phyloP scores from a whole-genome alignment of 257 asterid genomes.

The Jaltomata sinuosa region DNA sequence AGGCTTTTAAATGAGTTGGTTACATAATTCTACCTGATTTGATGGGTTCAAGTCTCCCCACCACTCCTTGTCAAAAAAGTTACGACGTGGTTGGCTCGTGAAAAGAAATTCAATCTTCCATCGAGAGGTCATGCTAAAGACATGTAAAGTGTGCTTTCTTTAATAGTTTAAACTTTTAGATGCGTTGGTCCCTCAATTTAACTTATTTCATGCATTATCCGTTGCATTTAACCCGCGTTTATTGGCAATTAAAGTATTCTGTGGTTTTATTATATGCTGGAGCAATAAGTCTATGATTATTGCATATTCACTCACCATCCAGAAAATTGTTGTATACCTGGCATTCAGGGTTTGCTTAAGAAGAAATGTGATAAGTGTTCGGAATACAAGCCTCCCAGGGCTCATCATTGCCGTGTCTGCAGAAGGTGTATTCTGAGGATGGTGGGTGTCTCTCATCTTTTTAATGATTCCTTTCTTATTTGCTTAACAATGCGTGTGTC shows the following conservation, averaged over 20 bases:
- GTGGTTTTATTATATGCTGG: background rate
- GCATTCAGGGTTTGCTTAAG: conserved; percentile 24
- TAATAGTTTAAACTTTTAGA: background rate
- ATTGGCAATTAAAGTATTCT: background rate
- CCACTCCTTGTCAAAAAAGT: background rate
- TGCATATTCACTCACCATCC: background rate
- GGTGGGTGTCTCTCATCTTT: conserved; percentile 46
- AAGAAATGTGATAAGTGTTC: conserved; percentile 73
- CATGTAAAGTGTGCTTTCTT: background rate
- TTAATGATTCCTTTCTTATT: background rate
- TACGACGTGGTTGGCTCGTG: background rate
- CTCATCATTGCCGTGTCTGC: conserved; percentile 97
- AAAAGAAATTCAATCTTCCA: background rate
- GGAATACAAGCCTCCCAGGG: conserved; percentile 68
- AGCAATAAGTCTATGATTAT: background rate
- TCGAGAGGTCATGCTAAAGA: background rate
- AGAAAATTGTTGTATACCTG: background rate
- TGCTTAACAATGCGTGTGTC: background rate
- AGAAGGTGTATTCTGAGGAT: conserved; percentile 85
- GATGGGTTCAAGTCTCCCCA: background rate
- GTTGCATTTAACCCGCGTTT: background rate
- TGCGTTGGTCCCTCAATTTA: background rate
- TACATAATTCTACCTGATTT: background rate
- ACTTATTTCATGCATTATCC: background rate
- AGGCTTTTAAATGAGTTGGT: background rate